Evolutionary conservation across 345 rosid genomes (phyloP).

Genomic region (Pseudoturritis turrita): DNA sequence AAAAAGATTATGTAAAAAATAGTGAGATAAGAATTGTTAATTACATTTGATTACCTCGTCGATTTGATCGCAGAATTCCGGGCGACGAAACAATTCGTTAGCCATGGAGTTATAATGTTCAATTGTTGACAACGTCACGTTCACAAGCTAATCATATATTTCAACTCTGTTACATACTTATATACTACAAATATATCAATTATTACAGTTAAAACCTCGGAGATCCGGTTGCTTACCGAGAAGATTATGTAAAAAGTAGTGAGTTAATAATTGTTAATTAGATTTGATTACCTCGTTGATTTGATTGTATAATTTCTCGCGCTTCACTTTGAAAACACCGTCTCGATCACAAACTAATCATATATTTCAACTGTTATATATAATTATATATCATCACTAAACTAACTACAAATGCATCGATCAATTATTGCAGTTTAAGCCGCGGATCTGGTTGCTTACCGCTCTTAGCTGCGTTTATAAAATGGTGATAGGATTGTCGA

Average conservation of each 20-base stretch:
- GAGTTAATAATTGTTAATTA: too few species aligned
- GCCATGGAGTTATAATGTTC: not conserved
- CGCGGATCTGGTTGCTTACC: not conserved
- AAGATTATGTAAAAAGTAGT: too few species aligned
- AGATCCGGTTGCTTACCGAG: not conserved
- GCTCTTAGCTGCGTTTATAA: not conserved
- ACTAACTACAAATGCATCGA: not conserved
- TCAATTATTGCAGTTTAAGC: not conserved
- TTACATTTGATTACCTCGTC: constrained; percentile 9
- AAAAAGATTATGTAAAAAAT: not conserved
- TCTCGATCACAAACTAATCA: constrained; percentile 15
- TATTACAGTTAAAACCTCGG: too few species aligned
- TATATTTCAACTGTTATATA: not conserved
- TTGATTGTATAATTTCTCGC: too few species aligned
- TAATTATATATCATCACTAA: not conserved
- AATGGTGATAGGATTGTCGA: constrained; percentile 6
- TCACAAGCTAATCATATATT: constrained; percentile 7
- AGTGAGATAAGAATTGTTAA: not conserved
- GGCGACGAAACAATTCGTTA: not conserved
- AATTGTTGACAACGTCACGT: constrained; percentile 7
- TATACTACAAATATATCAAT: not conserved
- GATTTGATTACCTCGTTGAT: too few species aligned
- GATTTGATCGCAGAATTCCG: constrained; percentile 1
- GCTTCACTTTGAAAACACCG: not conserved
- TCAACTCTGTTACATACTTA: too few species aligned